Conservation (phyloP, 2,329 filamentous ascomycete genomes). For the Arthrobotrys iridis region DNA sequence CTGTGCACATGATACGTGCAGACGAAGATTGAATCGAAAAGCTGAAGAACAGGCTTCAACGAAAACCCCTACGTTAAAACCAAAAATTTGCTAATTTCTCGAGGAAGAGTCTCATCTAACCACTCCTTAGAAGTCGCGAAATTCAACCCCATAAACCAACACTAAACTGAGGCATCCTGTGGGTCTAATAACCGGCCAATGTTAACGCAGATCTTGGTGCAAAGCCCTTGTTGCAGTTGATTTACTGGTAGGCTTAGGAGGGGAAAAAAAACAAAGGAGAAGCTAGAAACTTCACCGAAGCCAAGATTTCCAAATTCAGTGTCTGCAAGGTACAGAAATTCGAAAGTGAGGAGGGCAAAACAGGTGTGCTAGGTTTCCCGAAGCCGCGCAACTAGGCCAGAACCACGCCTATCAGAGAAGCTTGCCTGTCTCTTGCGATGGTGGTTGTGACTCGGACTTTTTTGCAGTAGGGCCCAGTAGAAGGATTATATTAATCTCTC, state of each 20-base stretch:
- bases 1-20: constrained; percentile 51
- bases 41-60: constrained; percentile 50
- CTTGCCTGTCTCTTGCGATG: constrained; percentile 51
- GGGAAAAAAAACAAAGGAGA: constrained; percentile 43
- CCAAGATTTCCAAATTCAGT: constrained; percentile 53
- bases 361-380: constrained; percentile 48
- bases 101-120: constrained; percentile 54
- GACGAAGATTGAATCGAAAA: constrained; percentile 42
- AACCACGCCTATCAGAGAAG: constrained; percentile 49
- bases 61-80: constrained; percentile 53
- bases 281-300: constrained; percentile 18
- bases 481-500: constrained; percentile 54
- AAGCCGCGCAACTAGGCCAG: constrained; percentile 53
- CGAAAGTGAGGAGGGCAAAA: constrained; percentile 53
- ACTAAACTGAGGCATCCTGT: constrained; percentile 52
- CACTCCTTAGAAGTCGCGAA: constrained; percentile 49
- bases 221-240: constrained; percentile 50
- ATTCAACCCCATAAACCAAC: constrained; percentile 48
- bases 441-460: constrained; percentile 50
- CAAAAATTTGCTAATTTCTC: constrained; percentile 53
- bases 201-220: constrained; percentile 52
- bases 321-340: constrained; percentile 54
- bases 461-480: constrained; percentile 36
- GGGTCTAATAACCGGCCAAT: constrained; percentile 49
- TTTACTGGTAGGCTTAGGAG: constrained; percentile 17